Percentiles rank a stretch among this genome's conserved stretches.
Conservation (phyloP, 768 basidiomycete genomes). For the Phanerodontia chrysosporium region DNA sequence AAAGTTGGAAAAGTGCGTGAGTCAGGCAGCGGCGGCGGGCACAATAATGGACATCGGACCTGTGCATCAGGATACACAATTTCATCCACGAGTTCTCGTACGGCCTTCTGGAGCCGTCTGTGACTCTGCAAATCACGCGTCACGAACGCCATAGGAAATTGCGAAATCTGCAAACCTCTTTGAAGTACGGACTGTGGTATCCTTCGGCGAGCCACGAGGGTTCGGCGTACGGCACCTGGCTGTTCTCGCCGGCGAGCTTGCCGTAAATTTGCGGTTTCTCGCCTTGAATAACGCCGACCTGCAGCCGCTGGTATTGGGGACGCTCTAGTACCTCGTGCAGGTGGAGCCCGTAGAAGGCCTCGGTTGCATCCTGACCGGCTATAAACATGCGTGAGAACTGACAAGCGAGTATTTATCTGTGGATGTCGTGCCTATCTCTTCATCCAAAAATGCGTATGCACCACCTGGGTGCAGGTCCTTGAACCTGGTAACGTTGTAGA, state of each 20-base stretch:
- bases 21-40: background rate
- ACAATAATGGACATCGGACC: constrained; percentile 10
- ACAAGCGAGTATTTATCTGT: background rate
- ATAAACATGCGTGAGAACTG: background rate
- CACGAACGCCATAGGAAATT: no score
- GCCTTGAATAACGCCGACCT: constrained; percentile 63
- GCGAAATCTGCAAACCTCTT: constrained; percentile 57
- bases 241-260: constrained; percentile 60
- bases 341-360: constrained; percentile 83
- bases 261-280: constrained; percentile 53
- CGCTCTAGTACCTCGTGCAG: constrained; percentile 72
- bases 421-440: constrained; percentile 56
- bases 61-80: constrained; percentile 48
- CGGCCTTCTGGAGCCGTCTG: constrained; percentile 51
- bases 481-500: constrained; percentile 75
- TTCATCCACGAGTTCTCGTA: constrained; percentile 65
- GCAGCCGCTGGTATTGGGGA: constrained; percentile 66
- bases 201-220: constrained; percentile 73
- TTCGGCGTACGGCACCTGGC: constrained; percentile 80
- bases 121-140: constrained; percentile 49
- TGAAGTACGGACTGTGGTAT: constrained; percentile 75
- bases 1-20: background rate
- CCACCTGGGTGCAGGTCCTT: constrained; percentile 77
- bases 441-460: constrained; percentile 57
- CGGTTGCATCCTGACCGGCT: constrained; percentile 78